Conservation (phyloP, 1,139 yeast genomes). For the Lodderomyces orthopsilosis region DNA sequence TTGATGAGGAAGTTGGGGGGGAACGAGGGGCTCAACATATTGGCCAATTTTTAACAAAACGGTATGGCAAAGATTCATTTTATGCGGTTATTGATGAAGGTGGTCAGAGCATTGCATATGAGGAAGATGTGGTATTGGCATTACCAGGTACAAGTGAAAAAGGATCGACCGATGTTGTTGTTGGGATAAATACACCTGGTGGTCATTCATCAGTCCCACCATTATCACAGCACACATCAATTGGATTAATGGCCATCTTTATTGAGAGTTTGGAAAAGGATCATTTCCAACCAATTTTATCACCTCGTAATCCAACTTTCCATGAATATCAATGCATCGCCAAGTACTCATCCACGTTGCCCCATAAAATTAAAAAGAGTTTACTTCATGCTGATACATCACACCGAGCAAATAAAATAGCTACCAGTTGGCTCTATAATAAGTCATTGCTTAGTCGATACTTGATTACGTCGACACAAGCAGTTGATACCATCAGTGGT, state of each 20-base stretch:
- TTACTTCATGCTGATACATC: slow-evolving; percentile 27
- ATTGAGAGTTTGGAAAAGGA: slow-evolving; percentile 31
- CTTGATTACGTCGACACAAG: slow-evolving; percentile 33
- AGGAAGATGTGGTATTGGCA: slow-evolving; percentile 46
- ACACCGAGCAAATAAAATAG: slow-evolving; percentile 23
- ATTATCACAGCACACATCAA: slow-evolving; percentile 32
- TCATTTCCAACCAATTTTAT: slow-evolving; percentile 31
- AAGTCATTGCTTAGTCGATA: slow-evolving; percentile 12
- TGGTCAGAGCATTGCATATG: slow-evolving; percentile 28
- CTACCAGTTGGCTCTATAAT: slow-evolving; percentile 11
- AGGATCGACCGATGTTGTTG: slow-evolving; percentile 32
- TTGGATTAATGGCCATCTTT: slow-evolving; percentile 40
- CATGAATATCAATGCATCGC: slow-evolving; percentile 41
- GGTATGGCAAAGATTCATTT: slow-evolving; percentile 36
- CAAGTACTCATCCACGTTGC: slow-evolving; percentile 25
- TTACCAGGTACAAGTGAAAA: slow-evolving; percentile 50
- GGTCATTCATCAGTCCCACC: slow-evolving; percentile 49
- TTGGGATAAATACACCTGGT: slow-evolving; percentile 39
- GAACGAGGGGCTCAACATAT: slow-evolving; percentile 27
- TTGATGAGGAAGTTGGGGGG: slow-evolving; percentile 44
- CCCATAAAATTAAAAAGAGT: slow-evolving; percentile 17
- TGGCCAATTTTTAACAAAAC: slow-evolving; percentile 23
- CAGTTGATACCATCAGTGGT: slow-evolving; percentile 32
- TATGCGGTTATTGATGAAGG: slow-evolving; percentile 44
- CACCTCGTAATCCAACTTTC: slow-evolving; percentile 39